phyloP scores from a whole-genome alignment of 805 yeast species.

The Metschnikowia chrysomelidarum region DNA sequence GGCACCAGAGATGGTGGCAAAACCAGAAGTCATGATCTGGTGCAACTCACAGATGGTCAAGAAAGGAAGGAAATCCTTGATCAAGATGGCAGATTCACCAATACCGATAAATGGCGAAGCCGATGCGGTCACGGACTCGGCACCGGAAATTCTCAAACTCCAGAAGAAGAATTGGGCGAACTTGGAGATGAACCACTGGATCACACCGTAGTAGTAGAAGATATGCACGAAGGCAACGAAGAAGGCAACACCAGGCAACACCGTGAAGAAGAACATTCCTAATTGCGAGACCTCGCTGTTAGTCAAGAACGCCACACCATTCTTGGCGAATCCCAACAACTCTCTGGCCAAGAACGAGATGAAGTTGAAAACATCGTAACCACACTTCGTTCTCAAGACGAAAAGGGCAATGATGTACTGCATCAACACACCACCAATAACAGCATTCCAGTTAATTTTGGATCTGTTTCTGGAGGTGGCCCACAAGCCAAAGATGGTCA shows the following conservation, averaged over 20 bases:
- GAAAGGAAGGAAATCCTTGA: constrained; percentile 57
- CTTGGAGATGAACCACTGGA: constrained; percentile 60
- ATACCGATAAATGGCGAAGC: constrained; percentile 67
- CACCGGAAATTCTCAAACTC: constrained; percentile 58
- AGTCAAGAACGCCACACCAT: constrained; percentile 61
- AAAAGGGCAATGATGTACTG: constrained; percentile 60
- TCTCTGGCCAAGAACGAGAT: constrained; percentile 56
- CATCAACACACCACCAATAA: constrained; percentile 57
- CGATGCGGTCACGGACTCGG: constrained; percentile 64
- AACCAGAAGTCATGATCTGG: constrained; percentile 61
- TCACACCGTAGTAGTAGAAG: constrained; percentile 55
- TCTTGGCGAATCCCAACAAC: constrained; percentile 54
- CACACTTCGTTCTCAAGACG: constrained; percentile 57
- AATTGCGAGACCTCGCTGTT: constrained; percentile 35
- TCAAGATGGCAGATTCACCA: constrained; percentile 62
- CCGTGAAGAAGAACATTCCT: constrained; percentile 54
- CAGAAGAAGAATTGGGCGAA: constrained; percentile 59
- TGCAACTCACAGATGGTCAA: constrained; percentile 61
- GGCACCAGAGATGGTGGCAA: constrained; percentile 63
- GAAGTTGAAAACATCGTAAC: constrained; percentile 61
- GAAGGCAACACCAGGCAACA: constrained; percentile 61
- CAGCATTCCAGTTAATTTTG: constrained; percentile 55
- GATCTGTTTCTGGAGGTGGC: constrained; percentile 45
- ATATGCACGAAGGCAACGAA: constrained; percentile 63
- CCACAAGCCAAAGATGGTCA: constrained; percentile 45